phyloP scores from a whole-genome alignment of 441 rosid genomes.

The Bruguiera hainesii region DNA sequence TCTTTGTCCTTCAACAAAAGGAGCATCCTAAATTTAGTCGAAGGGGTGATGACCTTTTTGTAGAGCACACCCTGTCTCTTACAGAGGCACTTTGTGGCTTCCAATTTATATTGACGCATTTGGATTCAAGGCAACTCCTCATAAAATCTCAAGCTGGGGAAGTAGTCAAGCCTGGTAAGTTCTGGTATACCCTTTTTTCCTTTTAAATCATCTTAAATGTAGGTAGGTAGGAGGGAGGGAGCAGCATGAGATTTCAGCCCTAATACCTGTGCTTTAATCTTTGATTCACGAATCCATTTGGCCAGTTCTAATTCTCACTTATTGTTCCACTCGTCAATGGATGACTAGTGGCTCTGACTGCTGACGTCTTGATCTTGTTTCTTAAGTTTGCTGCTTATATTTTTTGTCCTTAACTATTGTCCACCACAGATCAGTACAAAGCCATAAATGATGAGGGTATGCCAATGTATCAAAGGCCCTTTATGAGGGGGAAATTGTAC shows the following conservation, averaged over 20 bases:
- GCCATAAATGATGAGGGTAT: constrained; percentile 94
- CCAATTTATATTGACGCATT: constrained; percentile 69
- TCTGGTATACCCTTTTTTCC: background rate
- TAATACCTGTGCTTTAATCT: too few relatives aligned
- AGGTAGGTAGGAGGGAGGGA: too few relatives aligned
- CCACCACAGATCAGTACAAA: constrained; percentile 63
- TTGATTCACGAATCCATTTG: too few relatives aligned
- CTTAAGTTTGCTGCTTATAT: background rate
- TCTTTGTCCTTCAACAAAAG: constrained; percentile 82
- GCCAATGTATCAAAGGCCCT: constrained; percentile 83
- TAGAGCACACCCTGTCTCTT: constrained; percentile 73
- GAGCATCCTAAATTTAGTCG: constrained; percentile 88
- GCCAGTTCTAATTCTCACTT: too few relatives aligned
- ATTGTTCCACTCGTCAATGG: background rate
- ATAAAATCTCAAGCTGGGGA: constrained; percentile 83
- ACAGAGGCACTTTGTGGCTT: constrained; percentile 94
- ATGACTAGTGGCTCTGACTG: background rate
- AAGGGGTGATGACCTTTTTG: constrained; percentile 82
- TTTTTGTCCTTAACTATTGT: background rate
- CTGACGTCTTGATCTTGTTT: background rate
- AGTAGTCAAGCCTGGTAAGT: constrained; percentile 80
- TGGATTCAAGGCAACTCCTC: constrained; percentile 85
- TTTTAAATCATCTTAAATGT: too few relatives aligned
- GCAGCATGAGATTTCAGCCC: too few relatives aligned
- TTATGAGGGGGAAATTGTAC: constrained; percentile 90